Evolutionary conservation across 768 basidiomycete genomes (phyloP), one percentile per base, ranked within the genome.

Genomic region (Trametes elegans): DNA sequence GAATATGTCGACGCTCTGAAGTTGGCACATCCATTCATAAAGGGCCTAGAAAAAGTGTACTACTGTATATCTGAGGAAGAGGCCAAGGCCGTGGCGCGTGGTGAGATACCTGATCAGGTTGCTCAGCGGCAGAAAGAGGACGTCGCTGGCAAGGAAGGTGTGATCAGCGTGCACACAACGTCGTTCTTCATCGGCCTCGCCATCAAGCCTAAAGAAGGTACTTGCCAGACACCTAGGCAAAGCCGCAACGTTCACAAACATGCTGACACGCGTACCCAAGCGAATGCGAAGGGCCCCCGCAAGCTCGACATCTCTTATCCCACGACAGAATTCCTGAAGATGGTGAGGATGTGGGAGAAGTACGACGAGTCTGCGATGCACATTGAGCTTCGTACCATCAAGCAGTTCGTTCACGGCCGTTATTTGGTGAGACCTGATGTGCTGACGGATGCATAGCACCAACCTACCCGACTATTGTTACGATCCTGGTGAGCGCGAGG

Each of bases 181-280:
- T 93, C 91, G 1, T 98, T 96, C 71, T 99, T 95, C 67, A 93
- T 99, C 60, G 97, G 97, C n/a, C 81, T 99, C 52, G 81, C 86
- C 40, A 90, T 99, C 59, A 90, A 93, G 69, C 88, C 92, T 51
- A 95, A 88, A 74, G 89, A 85, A 73, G 80, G 95, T 97, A 74
- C 75, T 79, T 78, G 59, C 62, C 58, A 45, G 7, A 23, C 7
- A n/a, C 23, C n/a, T 3, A n/a, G 36, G 5, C 36, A 16, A 27
- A 7, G 3, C 13, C 14, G 21, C 36, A 9, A 26, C 28, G 18
- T 43, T 23, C 7, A 5, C 4, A 24, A 23, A 27, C 2, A 38
- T 31, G 45, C 54, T 39, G 29, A 49, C 36, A 23, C 26, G 18
- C 3, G 42, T 6, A 59, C 48, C 47, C 55, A 76, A 94, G 93